Evolutionary conservation across 306 rosid genomes (phyloP), one percentile per base, ranked within the genome.

Genomic region (Glycine soja): DNA sequence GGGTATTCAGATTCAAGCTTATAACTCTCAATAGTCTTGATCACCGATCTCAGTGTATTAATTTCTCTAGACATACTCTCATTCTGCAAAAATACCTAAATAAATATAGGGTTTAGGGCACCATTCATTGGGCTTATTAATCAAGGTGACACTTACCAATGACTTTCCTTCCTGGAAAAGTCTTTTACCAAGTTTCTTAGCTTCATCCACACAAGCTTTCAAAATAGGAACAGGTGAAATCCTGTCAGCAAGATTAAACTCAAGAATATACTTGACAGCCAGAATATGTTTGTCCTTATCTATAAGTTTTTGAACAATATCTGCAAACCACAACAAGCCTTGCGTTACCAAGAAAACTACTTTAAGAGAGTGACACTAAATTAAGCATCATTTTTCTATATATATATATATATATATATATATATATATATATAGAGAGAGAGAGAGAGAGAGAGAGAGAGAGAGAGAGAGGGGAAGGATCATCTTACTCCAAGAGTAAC

Each of bases 1-100:
- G 96, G 97, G 81, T 86, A 92, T 75, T 85, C 90, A 74, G 87
- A 85, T 58, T 90, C 87, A 19, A 94, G 97, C 68, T 92, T 90
- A 78, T 84, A 80, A 30, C 74, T 89, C 84, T 89, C 92, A 57
- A 94, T 91, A 63, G 59, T 66, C 86, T 82, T 90, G 42, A 92
- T 79, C 45, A 91, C 92, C 4, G 88, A 83, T 82, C 74, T 89
- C 86, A 94, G 54, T 48, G 90, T 87, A 80, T 86, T 85, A 36
- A 86, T 72, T 90, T 94, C 97, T 85, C 88, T 91, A 58, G 91
- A 79, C 7, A 72, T 73, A 75, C 84, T 86, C 86, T 90, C 97
- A 76, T 74, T 82, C 98, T 92, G 90, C 85, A 85, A 48, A 71
- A 85, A 34, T 66, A 78, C 15, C 70, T 56, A 7, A 66, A 75